phyloP scores from a whole-genome alignment of 2,329 filamentous ascomycete genomes.

The Penicillium thymicola region DNA sequence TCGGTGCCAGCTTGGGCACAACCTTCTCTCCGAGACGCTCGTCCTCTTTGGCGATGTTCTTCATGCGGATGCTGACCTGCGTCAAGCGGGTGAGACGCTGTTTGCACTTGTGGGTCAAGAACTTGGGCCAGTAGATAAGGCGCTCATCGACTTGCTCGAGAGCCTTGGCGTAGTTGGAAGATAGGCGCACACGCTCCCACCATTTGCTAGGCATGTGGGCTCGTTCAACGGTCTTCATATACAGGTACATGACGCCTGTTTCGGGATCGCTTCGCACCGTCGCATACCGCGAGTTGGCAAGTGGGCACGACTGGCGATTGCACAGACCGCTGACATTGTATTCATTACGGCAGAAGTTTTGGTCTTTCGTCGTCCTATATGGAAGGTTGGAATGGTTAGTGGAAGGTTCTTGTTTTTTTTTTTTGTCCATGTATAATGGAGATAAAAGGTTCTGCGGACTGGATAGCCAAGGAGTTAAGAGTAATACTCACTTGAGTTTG shows the following conservation, averaged over 20 bases:
- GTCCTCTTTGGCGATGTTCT: slow-evolving; percentile 81
- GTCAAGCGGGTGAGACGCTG: slow-evolving; percentile 88
- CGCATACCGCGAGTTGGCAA: slow-evolving; percentile 89
- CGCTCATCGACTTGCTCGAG: slow-evolving; percentile 81
- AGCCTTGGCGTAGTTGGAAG: slow-evolving; percentile 85
- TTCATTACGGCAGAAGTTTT: slow-evolving; percentile 95
- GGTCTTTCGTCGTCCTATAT: slow-evolving; percentile 70
- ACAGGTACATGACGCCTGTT: slow-evolving; percentile 83
- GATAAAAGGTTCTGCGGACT: slow-evolving; percentile 1
- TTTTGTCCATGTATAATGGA: slow-evolving; percentile 1
- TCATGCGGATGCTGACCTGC: slow-evolving; percentile 77
- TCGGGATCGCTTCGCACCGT: slow-evolving; percentile 80
- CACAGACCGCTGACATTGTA: slow-evolving; percentile 82
- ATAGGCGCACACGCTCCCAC: slow-evolving; percentile 91
- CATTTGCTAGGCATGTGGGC: slow-evolving; percentile 83
- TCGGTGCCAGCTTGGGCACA: slow-evolving; percentile 86
- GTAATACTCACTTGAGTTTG: slow-evolving; percentile 72
- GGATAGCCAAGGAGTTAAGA: not conserved
- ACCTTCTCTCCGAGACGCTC: slow-evolving; percentile 83
- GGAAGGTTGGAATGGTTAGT: slow-evolving; percentile 5
- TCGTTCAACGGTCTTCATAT: slow-evolving; percentile 93
- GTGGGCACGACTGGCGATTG: slow-evolving; percentile 82
- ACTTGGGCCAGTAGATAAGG: slow-evolving; percentile 92
- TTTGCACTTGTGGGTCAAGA: slow-evolving; percentile 91
- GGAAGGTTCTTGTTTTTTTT: slow-evolving; percentile 5